Conservation (phyloP, 2,329 filamentous ascomycete species). For the Chrysoporthe austroafricana region DNA sequence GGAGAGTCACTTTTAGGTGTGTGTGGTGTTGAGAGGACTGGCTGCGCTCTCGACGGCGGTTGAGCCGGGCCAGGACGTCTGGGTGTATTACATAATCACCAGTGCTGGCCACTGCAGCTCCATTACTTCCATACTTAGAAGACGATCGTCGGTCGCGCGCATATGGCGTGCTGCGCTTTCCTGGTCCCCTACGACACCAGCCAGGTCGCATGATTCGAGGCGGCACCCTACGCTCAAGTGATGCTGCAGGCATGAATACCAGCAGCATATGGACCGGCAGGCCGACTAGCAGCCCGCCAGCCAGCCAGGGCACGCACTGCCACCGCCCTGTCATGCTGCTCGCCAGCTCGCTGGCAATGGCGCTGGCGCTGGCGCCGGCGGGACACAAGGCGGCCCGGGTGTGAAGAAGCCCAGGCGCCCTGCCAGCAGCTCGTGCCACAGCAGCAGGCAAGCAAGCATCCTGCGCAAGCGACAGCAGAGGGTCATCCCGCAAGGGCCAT, state of each 20-base stretch:
- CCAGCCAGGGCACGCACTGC: too few relatives aligned
- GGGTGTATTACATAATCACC: constrained; percentile 1
- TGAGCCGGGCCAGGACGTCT: not conserved
- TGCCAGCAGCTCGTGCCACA: not conserved
- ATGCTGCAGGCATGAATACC: not conserved
- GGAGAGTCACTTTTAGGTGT: not conserved
- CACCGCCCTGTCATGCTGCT: too few relatives aligned
- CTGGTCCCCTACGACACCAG: not conserved
- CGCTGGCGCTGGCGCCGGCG: too few relatives aligned
- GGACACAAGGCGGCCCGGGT: too few relatives aligned
- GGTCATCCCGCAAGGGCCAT: not conserved
- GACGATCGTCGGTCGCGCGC: not conserved
- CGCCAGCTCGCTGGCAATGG: too few relatives aligned
- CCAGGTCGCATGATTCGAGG: not conserved
- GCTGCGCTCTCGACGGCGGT: not conserved
- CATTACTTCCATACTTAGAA: not conserved
- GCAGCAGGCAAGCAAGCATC: not conserved
- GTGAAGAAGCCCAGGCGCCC: not conserved
- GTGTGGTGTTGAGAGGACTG: not conserved
- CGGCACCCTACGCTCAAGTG: not conserved
- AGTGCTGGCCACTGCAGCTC: not conserved
- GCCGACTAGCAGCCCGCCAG: not conserved
- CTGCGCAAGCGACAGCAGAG: not conserved
- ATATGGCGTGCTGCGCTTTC: constrained; percentile 8
- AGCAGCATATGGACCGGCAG: not conserved